These are phyloP conservation scores for Vanrija sp. DNA, from an alignment of 1,284 basidiomycete genomes.

Conservation along the genomic window DNA sequence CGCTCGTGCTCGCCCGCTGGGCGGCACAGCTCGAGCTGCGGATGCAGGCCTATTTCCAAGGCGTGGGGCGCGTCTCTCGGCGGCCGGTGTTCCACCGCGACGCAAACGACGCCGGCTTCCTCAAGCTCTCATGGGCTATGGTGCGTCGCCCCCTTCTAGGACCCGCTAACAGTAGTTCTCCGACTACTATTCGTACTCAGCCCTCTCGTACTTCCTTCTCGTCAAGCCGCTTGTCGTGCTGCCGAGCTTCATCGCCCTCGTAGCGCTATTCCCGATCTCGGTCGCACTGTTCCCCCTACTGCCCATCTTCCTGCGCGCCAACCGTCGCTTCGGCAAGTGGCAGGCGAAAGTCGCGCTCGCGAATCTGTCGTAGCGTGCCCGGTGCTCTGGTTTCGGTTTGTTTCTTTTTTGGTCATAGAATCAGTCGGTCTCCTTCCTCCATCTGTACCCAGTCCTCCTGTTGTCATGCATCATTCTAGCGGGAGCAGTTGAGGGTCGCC, in stretches of 20 bases:
- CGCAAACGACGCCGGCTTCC: constrained; percentile 36
- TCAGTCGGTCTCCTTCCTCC: neutral
- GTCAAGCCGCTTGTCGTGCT: constrained; percentile 46
- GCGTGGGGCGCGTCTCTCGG: neutral
- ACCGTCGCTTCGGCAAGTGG: constrained; percentile 40
- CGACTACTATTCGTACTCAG: constrained; percentile 47
- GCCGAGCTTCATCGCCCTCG: constrained; percentile 37
- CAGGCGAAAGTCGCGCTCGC: constrained; percentile 44
- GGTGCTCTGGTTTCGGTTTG: too few species aligned
- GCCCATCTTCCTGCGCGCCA: constrained; percentile 37
- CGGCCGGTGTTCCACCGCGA: constrained; percentile 36
- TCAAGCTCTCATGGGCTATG: constrained; percentile 46
- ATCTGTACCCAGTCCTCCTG: neutral
- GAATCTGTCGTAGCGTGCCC: constrained; percentile 24
- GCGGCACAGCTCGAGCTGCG: constrained; percentile 40
- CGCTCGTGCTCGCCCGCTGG: constrained; percentile 43
- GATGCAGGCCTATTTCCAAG: constrained; percentile 4
- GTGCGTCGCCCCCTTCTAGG: constrained; percentile 21
- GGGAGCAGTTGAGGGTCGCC: too few species aligned
- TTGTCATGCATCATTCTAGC: neutral
- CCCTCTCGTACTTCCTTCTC: constrained; percentile 46
- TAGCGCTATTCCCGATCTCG: constrained; percentile 34
- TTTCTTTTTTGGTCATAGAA: too few species aligned
- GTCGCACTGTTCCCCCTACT: constrained; percentile 30
- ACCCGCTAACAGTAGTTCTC: constrained; percentile 24